Conservation (phyloP, 306 rosid species). For the Medicago ruthenica region DNA sequence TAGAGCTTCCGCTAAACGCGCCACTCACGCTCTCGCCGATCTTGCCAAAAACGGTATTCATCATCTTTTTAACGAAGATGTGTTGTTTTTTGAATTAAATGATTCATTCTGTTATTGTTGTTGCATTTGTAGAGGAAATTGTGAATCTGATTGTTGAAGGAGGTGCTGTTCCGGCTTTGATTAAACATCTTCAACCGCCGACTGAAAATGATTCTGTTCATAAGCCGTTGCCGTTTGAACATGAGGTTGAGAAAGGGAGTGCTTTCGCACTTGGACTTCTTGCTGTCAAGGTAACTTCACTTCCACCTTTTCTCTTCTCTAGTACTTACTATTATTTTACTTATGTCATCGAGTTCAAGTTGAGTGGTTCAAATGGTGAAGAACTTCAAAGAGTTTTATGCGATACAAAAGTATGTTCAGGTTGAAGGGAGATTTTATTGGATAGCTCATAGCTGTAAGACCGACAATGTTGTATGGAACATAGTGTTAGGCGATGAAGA, state of each 20-base stretch:
- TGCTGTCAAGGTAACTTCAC: constrained; percentile 80
- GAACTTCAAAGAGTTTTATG: too few relatives aligned
- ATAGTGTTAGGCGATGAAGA: too few relatives aligned
- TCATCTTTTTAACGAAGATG: too few relatives aligned
- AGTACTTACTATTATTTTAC: too few relatives aligned
- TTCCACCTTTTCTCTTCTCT: constrained; percentile 17
- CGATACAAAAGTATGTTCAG: too few relatives aligned
- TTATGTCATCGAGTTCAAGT: too few relatives aligned
- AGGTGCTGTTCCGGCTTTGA: constrained; percentile 87
- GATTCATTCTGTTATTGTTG: constrained; percentile 24
- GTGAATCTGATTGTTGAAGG: constrained; percentile 97
- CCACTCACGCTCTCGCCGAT: constrained; percentile 97
- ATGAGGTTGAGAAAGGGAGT: constrained; percentile 97
- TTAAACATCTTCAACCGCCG: constrained; percentile 87
- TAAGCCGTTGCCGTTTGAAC: constrained; percentile 84
- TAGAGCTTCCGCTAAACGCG: constrained; percentile 90
- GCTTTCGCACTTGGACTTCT: constrained; percentile 98
- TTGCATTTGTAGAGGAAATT: constrained; percentile 75
- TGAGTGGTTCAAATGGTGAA: too few relatives aligned
- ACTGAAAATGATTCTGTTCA: constrained; percentile 52
- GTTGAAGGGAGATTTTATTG: too few relatives aligned
- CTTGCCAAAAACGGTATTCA: constrained; percentile 68
- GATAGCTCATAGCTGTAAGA: too few relatives aligned
- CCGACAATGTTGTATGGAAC: too few relatives aligned
- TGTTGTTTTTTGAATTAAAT: neutral